Evolutionary conservation across 2,329 filamentous ascomycete species (phyloP).

Genomic region (Daldinia sp.): DNA sequence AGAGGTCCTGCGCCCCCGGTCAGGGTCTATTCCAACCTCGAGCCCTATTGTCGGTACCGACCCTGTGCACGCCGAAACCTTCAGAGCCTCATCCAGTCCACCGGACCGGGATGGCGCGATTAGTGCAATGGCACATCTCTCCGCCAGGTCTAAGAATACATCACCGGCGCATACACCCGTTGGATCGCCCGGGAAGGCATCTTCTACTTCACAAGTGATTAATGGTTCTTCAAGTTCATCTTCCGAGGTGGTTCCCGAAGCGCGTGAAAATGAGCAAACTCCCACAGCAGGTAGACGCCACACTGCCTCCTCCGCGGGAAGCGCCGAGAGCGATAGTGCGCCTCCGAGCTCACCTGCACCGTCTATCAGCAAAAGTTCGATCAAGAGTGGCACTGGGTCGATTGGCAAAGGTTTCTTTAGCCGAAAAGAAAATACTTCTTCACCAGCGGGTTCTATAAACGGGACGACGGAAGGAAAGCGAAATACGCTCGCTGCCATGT

Average conservation of each 20-base stretch:
- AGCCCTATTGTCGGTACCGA: conserved; percentile 74
- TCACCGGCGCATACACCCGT: conserved; percentile 40
- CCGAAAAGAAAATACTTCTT: conserved; percentile 41
- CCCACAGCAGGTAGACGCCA: conserved; percentile 41
- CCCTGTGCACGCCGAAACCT: conserved; percentile 70
- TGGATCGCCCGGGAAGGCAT: conserved; percentile 40
- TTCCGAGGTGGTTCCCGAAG: conserved; percentile 36
- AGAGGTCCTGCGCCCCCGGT: conserved; percentile 62
- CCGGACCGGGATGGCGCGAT: conserved; percentile 67
- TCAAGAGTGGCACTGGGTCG: conserved; percentile 43
- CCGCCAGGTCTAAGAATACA: conserved; percentile 56
- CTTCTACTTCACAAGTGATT: conserved; percentile 25
- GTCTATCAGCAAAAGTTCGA: conserved; percentile 41
- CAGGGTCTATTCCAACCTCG: conserved; percentile 69
- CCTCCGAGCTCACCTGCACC: conserved; percentile 36
- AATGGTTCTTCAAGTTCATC: conserved; percentile 39
- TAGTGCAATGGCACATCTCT: conserved; percentile 65
- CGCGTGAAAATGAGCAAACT: conserved; percentile 31
- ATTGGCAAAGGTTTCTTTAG: conserved; percentile 42
- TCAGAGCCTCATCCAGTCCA: conserved; percentile 63
- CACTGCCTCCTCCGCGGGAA: conserved; percentile 45
- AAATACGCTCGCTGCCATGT: conserved; percentile 45
- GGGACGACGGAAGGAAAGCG: conserved; percentile 38
- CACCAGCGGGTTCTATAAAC: conserved; percentile 30
- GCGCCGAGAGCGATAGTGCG: conserved; percentile 33